Evolutionary conservation across 306 rosid species (phyloP).

Genomic region (Nissolia schottii): DNA sequence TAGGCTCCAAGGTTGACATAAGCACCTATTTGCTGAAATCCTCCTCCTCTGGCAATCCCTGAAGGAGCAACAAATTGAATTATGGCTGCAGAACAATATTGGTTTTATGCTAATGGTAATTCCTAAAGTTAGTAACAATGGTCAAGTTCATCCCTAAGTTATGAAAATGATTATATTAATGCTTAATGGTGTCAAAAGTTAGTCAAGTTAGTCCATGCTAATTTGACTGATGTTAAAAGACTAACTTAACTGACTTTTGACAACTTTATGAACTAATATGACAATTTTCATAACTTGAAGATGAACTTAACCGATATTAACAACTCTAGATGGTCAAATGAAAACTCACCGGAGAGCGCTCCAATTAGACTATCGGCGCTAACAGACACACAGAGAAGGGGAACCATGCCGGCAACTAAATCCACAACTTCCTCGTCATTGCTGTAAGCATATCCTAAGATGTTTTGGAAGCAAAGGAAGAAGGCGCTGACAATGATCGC

Average conservation of each 20-base stretch:
- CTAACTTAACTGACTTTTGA: too few relatives aligned
- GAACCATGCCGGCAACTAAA: constrained; percentile 42
- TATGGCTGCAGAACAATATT: neutral
- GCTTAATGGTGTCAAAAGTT: too few relatives aligned
- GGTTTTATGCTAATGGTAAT: too few relatives aligned
- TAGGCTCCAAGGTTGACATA: constrained; percentile 46
- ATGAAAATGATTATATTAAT: too few relatives aligned
- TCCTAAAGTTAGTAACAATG: too few relatives aligned
- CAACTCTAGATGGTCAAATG: too few relatives aligned
- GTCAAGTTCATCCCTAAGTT: too few relatives aligned
- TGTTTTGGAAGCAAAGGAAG: constrained; percentile 30
- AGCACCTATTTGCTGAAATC: constrained; percentile 43
- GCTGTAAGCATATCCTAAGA: constrained; percentile 62
- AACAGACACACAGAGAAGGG: constrained; percentile 47
- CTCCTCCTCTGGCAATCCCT: constrained; percentile 51
- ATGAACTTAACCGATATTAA: too few relatives aligned
- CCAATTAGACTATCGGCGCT: constrained; percentile 43
- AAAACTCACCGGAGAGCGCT: constrained; percentile 33
- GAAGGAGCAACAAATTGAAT: neutral
- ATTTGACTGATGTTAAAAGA: too few relatives aligned
- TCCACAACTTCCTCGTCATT: constrained; percentile 45
- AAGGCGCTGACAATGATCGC: constrained; percentile 33
- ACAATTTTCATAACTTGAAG: too few relatives aligned
- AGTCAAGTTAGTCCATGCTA: too few relatives aligned
- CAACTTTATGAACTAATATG: too few relatives aligned